Percentiles rank a stretch among this genome's conserved stretches.
These are phyloP conservation scores for Trichoderma reesei DNA, from an alignment of 495 filamentous ascomycete genomes.

Conservation along the genomic window DNA sequence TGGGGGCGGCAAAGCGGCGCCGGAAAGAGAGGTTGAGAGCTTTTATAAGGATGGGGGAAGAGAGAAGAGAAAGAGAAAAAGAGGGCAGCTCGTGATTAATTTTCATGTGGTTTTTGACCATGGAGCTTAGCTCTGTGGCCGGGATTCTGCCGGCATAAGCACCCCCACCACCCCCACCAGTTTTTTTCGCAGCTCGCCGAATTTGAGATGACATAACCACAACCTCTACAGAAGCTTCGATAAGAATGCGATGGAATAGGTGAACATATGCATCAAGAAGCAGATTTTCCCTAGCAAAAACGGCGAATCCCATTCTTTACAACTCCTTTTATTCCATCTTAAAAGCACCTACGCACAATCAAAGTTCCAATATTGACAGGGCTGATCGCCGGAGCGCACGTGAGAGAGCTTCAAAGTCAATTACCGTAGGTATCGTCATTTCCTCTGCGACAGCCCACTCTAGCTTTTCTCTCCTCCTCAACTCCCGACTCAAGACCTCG, in stretches of 20 bases:
- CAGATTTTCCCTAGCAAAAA: no score
- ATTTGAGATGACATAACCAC: no score
- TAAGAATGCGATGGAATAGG: no score
- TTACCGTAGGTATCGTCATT: not conserved
- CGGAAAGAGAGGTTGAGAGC: not conserved
- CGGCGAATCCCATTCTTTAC: no score
- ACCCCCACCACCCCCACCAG: conserved; percentile 5
- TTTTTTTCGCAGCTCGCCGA: not conserved
- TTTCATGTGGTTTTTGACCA: conserved; percentile 8
- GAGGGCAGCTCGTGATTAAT: not conserved
- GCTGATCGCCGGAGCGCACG: no score
- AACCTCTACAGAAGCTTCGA: no score
- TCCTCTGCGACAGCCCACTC: not conserved
- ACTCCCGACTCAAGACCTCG: not conserved
- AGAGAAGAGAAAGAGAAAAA: not conserved
- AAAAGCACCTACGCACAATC: no score
- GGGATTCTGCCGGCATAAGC: not conserved
- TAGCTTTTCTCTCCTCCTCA: not conserved
- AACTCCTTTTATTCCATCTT: no score
- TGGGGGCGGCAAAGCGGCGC: not conserved
- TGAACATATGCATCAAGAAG: no score
- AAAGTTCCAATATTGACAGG: no score
- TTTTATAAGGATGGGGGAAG: not conserved
- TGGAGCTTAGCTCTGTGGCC: not conserved
- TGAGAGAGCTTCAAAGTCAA: not conserved